Percentiles rank a stretch among this genome's conserved stretches.
Evolutionary conservation across 106 monocot species (phyloP).

Genomic region (Dendrobium nobile): DNA sequence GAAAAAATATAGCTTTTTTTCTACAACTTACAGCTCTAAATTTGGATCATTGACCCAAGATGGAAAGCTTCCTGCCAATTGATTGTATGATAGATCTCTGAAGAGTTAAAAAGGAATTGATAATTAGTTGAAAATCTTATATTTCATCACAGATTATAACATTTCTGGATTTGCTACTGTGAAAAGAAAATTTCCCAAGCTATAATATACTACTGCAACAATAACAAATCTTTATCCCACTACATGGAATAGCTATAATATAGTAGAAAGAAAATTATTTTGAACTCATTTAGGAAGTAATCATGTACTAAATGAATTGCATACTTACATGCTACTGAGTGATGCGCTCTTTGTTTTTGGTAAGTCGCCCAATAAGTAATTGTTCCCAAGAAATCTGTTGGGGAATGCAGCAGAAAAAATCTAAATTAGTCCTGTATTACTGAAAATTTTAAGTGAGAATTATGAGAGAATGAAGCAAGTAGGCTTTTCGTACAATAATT

Average conservation of each 20-base stretch:
- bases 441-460: not conserved
- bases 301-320: not conserved
- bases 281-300: not conserved
- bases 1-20: not conserved
- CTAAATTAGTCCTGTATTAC: not conserved
- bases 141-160: not conserved
- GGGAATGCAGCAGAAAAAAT: slow-evolving; percentile 7
- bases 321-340: slow-evolving; percentile 47
- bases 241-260: not conserved
- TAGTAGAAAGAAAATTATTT: not conserved
- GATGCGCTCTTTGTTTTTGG: slow-evolving; percentile 47
- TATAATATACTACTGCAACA: not conserved
- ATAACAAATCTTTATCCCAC: no score
- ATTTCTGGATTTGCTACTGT: not conserved
- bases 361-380: slow-evolving; percentile 59
- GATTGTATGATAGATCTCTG: slow-evolving; percentile 93
- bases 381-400: slow-evolving; percentile 85
- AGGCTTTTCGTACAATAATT: slow-evolving; percentile 39
- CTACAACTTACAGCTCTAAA: slow-evolving; percentile 56
- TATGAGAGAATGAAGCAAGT: not conserved
- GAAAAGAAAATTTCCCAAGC: no score
- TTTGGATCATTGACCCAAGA: slow-evolving; percentile 51
- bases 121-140: slow-evolving; percentile 3
- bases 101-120: slow-evolving; percentile 11
- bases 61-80: slow-evolving; percentile 76